Evolutionary conservation across 2,329 filamentous ascomycete species (phyloP), one percentile per base, ranked within the genome.

Genomic region (Neonectria coccinea): DNA sequence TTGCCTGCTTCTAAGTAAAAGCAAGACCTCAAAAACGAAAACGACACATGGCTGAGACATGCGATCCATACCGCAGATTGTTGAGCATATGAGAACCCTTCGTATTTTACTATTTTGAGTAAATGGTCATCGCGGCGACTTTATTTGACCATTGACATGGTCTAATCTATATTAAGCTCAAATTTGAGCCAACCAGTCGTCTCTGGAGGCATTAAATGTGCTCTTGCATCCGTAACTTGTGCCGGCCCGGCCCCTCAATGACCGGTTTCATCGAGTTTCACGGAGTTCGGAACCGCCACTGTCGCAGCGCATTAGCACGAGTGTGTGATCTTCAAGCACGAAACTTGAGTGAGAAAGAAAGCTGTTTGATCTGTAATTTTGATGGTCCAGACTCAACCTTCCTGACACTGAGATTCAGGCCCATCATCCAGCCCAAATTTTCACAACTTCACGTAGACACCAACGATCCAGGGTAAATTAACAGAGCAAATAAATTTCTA

Each of bases 181-280:
- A 14, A 12, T 2, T n/a, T n/a, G 22, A 25, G 4, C 16, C 16
- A 7, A 5, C 25, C 12, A 7, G n/a, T 42, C 12, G 1, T 20
- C 10, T 5, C 18, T 12, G 1, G 45, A 48, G 45, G 51, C 33
- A 54, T 22, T 41, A 18, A 54, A 27, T 29, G 4, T 9, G 14
- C 7, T 12, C 45, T 48, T 48, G 9, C 45, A 48, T 48, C 25
- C 16, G 45, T 27, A 29, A n/a, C 45, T n/a, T 29, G 8, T 7
- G 7, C 45, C 12, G 22, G 22, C 14, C 45, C 18, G 33, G 42
- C 16, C 25, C 16, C 16, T 29, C 31, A 22, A n/a, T 29, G 45
- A 41, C 59, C 59, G 59, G 59, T 61, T 61, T 61, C 52, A 61
- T 31, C 25, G 39, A 36, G 59, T 61, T 61, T 61, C 59, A 61